phyloP scores from a whole-genome alignment of 2,329 filamentous ascomycete species.

The Arthrobotrys pseudoclavata region DNA sequence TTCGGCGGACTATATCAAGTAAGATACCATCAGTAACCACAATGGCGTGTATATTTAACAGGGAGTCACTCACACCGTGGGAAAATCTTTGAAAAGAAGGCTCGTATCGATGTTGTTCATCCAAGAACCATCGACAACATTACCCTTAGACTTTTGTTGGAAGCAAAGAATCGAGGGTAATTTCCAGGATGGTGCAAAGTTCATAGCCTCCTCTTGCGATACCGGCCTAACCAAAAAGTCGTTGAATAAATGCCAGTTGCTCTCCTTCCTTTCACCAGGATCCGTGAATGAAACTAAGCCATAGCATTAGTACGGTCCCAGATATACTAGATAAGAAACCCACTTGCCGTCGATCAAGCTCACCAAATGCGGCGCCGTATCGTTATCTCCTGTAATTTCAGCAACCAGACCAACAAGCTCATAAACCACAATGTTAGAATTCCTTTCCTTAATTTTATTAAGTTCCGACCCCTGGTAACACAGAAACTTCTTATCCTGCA shows the following conservation, averaged over 20 bases:
- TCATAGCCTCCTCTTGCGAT: conserved; percentile 83
- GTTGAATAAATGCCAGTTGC: conserved; percentile 96
- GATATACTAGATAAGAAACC: background rate
- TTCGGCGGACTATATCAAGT: conserved; percentile 66
- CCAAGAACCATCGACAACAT: conserved; percentile 88
- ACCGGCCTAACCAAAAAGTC: conserved; percentile 92
- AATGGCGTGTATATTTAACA: conserved; percentile 65
- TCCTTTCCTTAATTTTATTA: conserved; percentile 81
- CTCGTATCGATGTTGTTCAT: conserved; percentile 85
- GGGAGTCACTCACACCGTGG: conserved; percentile 24
- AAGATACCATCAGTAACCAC: conserved; percentile 62
- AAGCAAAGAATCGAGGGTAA: conserved; percentile 88
- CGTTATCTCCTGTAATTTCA: conserved; percentile 87
- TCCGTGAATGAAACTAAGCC: conserved; percentile 76
- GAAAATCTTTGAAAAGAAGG: conserved; percentile 79
- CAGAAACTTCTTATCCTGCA: conserved; percentile 91
- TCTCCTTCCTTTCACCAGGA: conserved; percentile 72
- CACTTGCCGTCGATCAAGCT: conserved; percentile 84
- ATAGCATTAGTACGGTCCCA: background rate
- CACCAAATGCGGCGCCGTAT: conserved; percentile 90
- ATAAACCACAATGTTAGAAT: conserved; percentile 82
- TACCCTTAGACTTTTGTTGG: conserved; percentile 83
- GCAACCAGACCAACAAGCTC: conserved; percentile 90
- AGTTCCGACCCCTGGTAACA: conserved; percentile 95
- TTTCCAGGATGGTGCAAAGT: conserved; percentile 94